phyloP scores from a whole-genome alignment of 2,329 filamentous ascomycete genomes.

The Paecilomyces sp. region DNA sequence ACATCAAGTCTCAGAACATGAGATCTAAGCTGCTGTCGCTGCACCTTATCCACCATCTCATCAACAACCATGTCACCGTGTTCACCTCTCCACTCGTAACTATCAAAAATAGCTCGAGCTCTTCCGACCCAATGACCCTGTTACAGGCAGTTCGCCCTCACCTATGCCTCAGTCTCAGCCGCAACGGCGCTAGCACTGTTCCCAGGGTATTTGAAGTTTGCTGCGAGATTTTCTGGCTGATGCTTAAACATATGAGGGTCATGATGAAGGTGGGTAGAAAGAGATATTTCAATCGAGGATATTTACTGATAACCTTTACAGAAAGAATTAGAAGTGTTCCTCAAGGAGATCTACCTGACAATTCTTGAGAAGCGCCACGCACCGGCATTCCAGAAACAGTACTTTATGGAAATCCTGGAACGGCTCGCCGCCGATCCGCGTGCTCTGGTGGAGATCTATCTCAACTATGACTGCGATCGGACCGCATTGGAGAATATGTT shows the following conservation, averaged over 20 bases:
- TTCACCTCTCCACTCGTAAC: constrained; percentile 89
- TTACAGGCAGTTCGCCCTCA: constrained; percentile 96
- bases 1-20: constrained; percentile 92
- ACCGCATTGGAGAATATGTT: constrained; percentile 94
- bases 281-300: too few relatives aligned
- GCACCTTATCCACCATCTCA: constrained; percentile 87
- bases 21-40: constrained; percentile 92
- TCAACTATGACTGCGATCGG: constrained; percentile 97
- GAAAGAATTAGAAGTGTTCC: constrained; percentile 96
- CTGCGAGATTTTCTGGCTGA: constrained; percentile 96
- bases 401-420: constrained; percentile 79
- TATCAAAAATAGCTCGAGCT: constrained; percentile 83
- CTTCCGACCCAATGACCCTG: constrained; percentile 76
- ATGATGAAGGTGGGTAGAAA: constrained; percentile 68
- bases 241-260: constrained; percentile 87
- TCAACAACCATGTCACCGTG: constrained; percentile 87
- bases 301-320: constrained; percentile 26
- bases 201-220: constrained; percentile 90
- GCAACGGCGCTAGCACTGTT: constrained; percentile 90
- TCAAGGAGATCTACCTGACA: constrained; percentile 94
- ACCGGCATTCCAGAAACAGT: constrained; percentile 83
- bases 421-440: constrained; percentile 78
- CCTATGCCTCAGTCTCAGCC: constrained; percentile 85
- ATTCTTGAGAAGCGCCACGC: constrained; percentile 83
- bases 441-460: constrained; percentile 86